A percentile compares a stretch with the other conserved stretches of the same genome.
phyloP scores from a whole-genome alignment of 768 basidiomycete genomes.

The Suillus lakei region DNA sequence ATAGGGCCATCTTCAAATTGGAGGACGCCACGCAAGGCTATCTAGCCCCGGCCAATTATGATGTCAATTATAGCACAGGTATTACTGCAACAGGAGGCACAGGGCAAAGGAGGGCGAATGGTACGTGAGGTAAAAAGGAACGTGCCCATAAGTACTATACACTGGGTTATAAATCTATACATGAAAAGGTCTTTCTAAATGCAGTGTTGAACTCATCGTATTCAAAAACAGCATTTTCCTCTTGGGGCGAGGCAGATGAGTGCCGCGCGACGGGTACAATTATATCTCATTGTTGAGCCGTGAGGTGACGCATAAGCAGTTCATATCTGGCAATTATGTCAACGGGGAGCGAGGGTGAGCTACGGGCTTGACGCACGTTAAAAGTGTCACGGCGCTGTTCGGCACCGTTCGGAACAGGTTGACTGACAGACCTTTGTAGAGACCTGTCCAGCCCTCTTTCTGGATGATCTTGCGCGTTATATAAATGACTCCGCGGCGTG shows the following conservation, averaged over 20 bases:
- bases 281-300: slow-evolving; percentile 14
- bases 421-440: slow-evolving; percentile 94
- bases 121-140: neutral
- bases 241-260: slow-evolving; percentile 17
- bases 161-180: slow-evolving; percentile 10
- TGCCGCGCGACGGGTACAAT: neutral
- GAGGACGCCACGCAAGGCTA: neutral
- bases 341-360: slow-evolving; percentile 9
- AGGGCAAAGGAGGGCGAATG: neutral
- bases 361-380: slow-evolving; percentile 39
- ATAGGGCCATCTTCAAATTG: neutral
- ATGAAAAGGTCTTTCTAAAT: slow-evolving; percentile 22
- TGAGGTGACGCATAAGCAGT: slow-evolving; percentile 38
- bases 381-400: slow-evolving; percentile 93
- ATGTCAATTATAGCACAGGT: neutral
- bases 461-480: slow-evolving; percentile 73
- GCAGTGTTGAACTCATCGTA: slow-evolving; percentile 4
- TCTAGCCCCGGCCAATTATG: neutral
- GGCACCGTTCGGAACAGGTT: slow-evolving; percentile 96
- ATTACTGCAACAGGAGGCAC: neutral
- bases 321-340: slow-evolving; percentile 29
- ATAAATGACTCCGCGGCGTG: slow-evolving; percentile 69
- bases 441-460: slow-evolving; percentile 86
- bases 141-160: slow-evolving; percentile 15
- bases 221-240: slow-evolving; percentile 5